Conservation (phyloP, 768 basidiomycete genomes). For the Leccinum arenicola region DNA sequence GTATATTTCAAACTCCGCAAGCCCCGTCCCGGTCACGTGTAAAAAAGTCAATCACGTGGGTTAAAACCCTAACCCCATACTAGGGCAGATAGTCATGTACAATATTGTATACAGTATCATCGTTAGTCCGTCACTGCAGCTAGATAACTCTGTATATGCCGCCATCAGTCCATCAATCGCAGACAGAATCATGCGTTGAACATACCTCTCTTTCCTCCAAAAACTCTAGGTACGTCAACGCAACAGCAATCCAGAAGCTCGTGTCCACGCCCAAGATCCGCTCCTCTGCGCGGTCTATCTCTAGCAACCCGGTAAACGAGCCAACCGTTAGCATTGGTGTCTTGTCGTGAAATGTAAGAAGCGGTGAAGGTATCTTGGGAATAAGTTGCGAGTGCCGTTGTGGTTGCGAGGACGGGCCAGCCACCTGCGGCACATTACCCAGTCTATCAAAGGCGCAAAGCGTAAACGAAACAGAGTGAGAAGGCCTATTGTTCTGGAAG, state of each 20-base stretch:
- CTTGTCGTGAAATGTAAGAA: conserved; percentile 68
- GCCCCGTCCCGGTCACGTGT: conserved; percentile 24
- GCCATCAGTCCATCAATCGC: not conserved
- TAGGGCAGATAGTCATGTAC: conserved; percentile 9
- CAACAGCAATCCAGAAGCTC: conserved; percentile 76
- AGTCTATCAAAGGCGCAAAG: conserved; percentile 34
- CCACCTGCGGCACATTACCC: conserved; percentile 11
- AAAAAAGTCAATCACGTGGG: conserved; percentile 26
- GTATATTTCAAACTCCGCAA: conserved; percentile 27
- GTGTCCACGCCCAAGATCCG: conserved; percentile 63
- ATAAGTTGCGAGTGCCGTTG: conserved; percentile 20
- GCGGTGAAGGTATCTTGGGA: conserved; percentile 37
- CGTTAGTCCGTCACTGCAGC: conserved; percentile 47
- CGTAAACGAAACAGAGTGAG: conserved; percentile 62
- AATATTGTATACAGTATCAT: conserved; percentile 8
- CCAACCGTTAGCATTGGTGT: conserved; percentile 63
- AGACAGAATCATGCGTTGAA: conserved; percentile 5
- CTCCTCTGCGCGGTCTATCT: conserved; percentile 57
- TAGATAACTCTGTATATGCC: conserved; percentile 48
- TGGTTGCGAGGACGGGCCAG: conserved; percentile 23
- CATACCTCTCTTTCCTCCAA: conserved; percentile 75
- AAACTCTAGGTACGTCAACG: conserved; percentile 74
- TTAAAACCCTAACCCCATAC: conserved; percentile 9
- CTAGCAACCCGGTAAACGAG: conserved; percentile 59
- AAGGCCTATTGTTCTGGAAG: conserved; percentile 49